Evolutionary conservation across 164 flowering plant genomes (phyloP).

Genomic region (Amborella trichopoda): DNA sequence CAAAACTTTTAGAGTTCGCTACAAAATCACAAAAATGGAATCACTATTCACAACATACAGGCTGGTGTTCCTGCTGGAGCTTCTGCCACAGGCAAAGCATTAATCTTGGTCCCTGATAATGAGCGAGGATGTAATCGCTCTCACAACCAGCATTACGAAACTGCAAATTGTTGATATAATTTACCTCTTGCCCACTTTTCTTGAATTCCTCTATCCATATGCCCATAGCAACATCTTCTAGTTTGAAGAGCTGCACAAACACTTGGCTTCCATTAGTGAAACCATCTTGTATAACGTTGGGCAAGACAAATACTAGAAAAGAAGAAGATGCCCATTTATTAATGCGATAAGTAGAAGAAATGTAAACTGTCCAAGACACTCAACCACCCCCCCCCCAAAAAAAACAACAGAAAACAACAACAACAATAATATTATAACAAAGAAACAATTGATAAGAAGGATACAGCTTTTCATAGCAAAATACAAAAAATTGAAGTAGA

Average conservation of each 20-base stretch:
- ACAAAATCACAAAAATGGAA: not conserved
- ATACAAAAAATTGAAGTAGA: too few relatives aligned
- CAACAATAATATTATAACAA: too few relatives aligned
- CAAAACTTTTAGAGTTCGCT: not conserved
- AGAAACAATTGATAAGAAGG: too few relatives aligned
- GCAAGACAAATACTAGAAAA: not conserved
- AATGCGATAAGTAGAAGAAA: too few relatives aligned
- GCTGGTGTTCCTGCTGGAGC: conserved; percentile 48
- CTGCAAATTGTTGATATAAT: conserved; percentile 50
- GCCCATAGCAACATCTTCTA: conserved; percentile 96
- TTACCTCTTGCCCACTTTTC: conserved; percentile 35
- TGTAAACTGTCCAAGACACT: too few relatives aligned
- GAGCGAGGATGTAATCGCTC: conserved; percentile 63
- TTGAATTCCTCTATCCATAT: conserved; percentile 74
- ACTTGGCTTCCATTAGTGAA: not conserved
- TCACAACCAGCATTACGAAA: conserved; percentile 77
- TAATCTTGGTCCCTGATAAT: conserved; percentile 77
- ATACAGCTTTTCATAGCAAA: too few relatives aligned
- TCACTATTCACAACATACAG: conserved; percentile 67
- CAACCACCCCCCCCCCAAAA: too few relatives aligned
- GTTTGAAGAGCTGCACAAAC: conserved; percentile 59
- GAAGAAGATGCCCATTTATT: not conserved
- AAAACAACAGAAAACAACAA: too few relatives aligned
- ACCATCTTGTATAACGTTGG: not conserved
- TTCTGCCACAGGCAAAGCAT: conserved; percentile 83